phyloP scores from a whole-genome alignment of 192 early-diverging fungal genomes.

The Mortierella hygrophila region DNA sequence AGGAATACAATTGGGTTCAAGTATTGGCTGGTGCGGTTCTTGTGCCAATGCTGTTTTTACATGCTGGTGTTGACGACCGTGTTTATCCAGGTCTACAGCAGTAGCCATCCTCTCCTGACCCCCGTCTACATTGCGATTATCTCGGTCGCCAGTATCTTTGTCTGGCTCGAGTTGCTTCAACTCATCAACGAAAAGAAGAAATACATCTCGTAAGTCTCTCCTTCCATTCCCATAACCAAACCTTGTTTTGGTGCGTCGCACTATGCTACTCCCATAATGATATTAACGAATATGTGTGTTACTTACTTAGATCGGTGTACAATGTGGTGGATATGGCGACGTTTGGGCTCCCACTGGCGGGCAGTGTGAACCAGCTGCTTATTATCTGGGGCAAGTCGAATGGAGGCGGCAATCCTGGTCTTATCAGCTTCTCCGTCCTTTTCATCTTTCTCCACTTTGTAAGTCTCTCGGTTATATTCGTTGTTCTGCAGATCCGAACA shows the following conservation, averaged over 20 bases:
- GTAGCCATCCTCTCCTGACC: not conserved
- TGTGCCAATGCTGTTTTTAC: not conserved
- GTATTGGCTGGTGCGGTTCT: not conserved
- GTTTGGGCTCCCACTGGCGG: constrained; percentile 7
- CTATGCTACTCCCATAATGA: not conserved
- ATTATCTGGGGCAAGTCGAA: not conserved
- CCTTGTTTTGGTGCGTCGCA: not conserved
- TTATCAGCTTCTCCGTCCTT: constrained; percentile 2
- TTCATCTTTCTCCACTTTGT: constrained; percentile 13
- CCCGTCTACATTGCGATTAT: not conserved
- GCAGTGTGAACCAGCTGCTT: constrained; percentile 4
- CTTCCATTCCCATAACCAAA: no score
- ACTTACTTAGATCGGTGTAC: not conserved
- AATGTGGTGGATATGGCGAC: constrained; percentile 5
- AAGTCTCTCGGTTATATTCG: not conserved
- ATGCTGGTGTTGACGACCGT: not conserved
- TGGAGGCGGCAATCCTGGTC: not conserved
- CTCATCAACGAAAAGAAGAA: not conserved
- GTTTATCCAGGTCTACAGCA: constrained; percentile 8
- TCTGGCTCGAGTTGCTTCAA: constrained; percentile 8
- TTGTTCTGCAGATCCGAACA: not conserved
- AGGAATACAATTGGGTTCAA: not conserved
- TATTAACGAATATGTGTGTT: no score
- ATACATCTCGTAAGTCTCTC: constrained; percentile 2
- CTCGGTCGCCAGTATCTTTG: not conserved